Conservation (phyloP, 176 grass and related monocot genomes). For the Pontederia crassipes region DNA sequence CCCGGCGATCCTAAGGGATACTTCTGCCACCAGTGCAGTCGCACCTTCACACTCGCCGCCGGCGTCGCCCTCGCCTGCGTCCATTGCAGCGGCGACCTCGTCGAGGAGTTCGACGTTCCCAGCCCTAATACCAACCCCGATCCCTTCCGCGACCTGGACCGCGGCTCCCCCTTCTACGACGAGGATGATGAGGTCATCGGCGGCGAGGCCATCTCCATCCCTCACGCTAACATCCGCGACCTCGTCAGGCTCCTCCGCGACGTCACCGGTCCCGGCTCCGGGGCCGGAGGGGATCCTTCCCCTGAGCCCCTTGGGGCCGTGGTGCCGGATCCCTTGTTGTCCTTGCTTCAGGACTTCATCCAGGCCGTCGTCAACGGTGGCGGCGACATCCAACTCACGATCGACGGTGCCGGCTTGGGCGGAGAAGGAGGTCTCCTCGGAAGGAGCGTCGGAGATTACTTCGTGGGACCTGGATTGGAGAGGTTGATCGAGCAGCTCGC, state of each 20-base stretch:
- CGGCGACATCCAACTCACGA: constrained; percentile 19
- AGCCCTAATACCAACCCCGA: constrained; percentile 47
- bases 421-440: neutral
- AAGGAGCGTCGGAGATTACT: constrained; percentile 65
- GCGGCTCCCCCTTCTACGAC: constrained; percentile 9
- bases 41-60: constrained; percentile 40
- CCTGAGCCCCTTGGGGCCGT: constrained; percentile 24
- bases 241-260: too few species aligned
- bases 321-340: constrained; percentile 35
- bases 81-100: constrained; percentile 61
- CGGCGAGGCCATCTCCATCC: constrained; percentile 15
- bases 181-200: constrained; percentile 15
- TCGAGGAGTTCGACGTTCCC: constrained; percentile 43
- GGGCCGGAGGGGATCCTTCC: constrained; percentile 3
- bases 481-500: constrained; percentile 82
- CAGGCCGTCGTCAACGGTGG: constrained; percentile 6
- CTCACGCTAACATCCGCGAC: neutral
- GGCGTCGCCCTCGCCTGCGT: constrained; percentile 53
- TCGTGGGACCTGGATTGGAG: constrained; percentile 67
- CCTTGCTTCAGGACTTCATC: constrained; percentile 69
- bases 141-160: constrained; percentile 17
- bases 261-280: too few species aligned
- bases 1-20: constrained; percentile 25
- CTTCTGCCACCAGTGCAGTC: constrained; percentile 80
- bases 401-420: constrained; percentile 32